phyloP scores from a whole-genome alignment of 2,329 filamentous ascomycete genomes.

The Aplosporella prunicola region DNA sequence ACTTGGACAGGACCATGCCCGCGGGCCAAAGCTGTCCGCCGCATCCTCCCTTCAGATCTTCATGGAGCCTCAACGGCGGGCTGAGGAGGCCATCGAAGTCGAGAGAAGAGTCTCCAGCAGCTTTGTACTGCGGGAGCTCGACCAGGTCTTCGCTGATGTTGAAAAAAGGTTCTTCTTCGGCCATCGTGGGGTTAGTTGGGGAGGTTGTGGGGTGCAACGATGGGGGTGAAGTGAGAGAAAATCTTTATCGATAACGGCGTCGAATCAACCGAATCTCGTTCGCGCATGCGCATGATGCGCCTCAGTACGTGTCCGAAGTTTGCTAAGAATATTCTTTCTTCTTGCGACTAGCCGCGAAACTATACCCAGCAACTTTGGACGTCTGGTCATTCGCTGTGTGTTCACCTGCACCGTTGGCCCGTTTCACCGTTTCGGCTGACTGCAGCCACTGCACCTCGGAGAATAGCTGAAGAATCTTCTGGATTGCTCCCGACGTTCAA shows the following conservation, averaged over 20 bases:
- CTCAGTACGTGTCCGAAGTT: too few species aligned
- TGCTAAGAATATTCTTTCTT: too few species aligned
- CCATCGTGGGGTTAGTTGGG: background rate
- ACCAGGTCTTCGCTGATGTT: conserved; percentile 48
- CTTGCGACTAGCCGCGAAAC: too few species aligned
- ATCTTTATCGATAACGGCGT: background rate
- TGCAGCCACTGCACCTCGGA: too few species aligned
- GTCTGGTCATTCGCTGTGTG: too few species aligned
- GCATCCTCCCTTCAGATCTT: conserved; percentile 80
- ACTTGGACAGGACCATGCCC: conserved; percentile 77
- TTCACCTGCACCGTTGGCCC: too few species aligned
- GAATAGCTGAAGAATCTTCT: too few species aligned
- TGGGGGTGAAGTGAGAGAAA: background rate
- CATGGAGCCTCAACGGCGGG: conserved; percentile 63
- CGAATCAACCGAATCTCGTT: too few species aligned
- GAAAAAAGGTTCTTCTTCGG: conserved; percentile 16
- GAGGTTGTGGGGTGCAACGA: background rate
- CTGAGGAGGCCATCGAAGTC: conserved; percentile 66
- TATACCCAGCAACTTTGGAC: too few species aligned
- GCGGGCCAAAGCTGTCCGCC: conserved; percentile 93
- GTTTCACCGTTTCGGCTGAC: too few species aligned
- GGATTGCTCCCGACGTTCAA: too few species aligned
- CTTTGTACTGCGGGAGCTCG: conserved; percentile 42
- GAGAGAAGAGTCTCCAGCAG: conserved; percentile 42
- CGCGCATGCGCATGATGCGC: too few species aligned